Base-by-base conservation (phyloP, 176 grass and related monocot species). In the Paspalum vaginatum region DNA sequence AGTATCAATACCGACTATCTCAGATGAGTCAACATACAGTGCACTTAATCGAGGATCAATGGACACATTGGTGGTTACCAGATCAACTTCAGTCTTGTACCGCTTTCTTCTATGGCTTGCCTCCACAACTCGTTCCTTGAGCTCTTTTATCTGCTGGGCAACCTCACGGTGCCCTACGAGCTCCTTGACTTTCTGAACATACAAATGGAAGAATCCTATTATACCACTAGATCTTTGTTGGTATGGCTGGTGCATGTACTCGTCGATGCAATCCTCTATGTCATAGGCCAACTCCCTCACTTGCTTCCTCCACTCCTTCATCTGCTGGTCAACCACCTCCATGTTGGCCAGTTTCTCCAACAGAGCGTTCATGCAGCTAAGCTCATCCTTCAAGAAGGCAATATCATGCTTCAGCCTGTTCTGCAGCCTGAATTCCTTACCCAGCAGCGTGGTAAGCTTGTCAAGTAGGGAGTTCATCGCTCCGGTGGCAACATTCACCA, bases 201-300 rank as follows among this genome's bases (percentile, higher is more conserved):
- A 74, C 2, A 15, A 18, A 56, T 4, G n/a, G 8, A 81, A n/a
- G 41, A 71, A 81, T n/a, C 53, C 41, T 18, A 48, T n/a, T 41
- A 62, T 49, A 32, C 68, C 12, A 48, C 11, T 11, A 11, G 45
- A 18, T 73, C 37, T 82, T 14, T 81, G 21, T 7, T 26, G 32
- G 6, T 17, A 1, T 0, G 49, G 62, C 62, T 20, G 26, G 26
- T 37, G 55, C 45, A 82, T 52, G 56, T 49, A 74, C 0, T 18
- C 9, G 0, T 83, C 80, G 15, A 82, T 82, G 55, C 56, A 82
- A 39, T 78, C 74, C 24, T 77, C 74, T 27, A 77, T 77, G 74
- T 77, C 74, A 4, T 47, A 77, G 8, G 66, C 41, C 57, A 82
- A 62, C 56, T 82, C 79, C 11, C 68, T 37, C 68, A 72, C 79